Base-by-base conservation (phyloP, 73 alveolate species). In the Symbiodinium pilosum region DNA sequence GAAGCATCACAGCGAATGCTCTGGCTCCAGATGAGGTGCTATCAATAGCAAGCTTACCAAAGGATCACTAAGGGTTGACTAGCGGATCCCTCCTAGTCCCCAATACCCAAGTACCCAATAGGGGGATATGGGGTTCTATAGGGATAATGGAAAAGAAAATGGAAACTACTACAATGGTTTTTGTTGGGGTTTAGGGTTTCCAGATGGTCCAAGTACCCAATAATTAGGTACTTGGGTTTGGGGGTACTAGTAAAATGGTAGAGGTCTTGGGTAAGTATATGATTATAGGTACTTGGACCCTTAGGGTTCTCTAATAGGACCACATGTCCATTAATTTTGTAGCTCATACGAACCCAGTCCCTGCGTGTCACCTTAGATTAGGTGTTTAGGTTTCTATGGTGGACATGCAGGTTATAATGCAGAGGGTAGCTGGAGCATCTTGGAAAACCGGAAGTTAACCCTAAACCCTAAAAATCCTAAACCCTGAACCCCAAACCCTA, bases 11-110 rank as follows among this genome's bases (percentile, higher is more conserved):
- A n/a, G n/a, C n/a, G n/a, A n/a, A n/a, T n/a, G n/a, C n/a, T n/a
- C n/a, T n/a, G n/a, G n/a, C n/a, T n/a, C n/a, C 68, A 51, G 12
- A 51, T 24, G 28, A 51, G 21, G 75, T 56, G 36, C 75, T 34
- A 16, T 56, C 36, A 56, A 6, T 34, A 16, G 28, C 75, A 30
- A 56, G 38, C 36, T 56, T 56, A 56, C 36, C 75, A 30, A 56
- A 56, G 75, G 75, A 56, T 89, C n/a, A 89, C 87, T 68, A 75
- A 40, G 41, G 64, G 87, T 77, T 54, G 8, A 28, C 87, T 39
- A 68, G 88, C 47, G 40, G 64, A 54, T 43, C 75, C 88, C 54
- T 4, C 43, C 84, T 30, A 4, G 84, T 18, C 84, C 83, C 14
- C 68, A 51, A 0, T 8, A 16, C 8, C n/a, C n/a, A n/a, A n/a